Percentiles rank a stretch among this genome's conserved stretches.
phyloP scores from a whole-genome alignment of 2,329 filamentous ascomycete genomes.

The Neonectria hederae region DNA sequence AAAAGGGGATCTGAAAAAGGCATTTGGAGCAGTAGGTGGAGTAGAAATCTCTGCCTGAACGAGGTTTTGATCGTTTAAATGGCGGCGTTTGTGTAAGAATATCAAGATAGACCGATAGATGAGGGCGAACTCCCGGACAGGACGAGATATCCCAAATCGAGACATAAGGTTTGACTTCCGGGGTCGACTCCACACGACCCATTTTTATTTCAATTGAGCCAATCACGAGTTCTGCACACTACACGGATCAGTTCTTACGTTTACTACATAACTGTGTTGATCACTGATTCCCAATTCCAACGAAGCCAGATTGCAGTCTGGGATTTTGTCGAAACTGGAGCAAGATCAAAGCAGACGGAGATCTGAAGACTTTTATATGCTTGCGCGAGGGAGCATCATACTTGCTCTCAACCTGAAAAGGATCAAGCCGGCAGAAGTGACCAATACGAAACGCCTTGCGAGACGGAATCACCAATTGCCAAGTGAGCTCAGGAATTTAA shows the following conservation, averaged over 20 bases:
- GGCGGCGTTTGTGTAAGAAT: background rate
- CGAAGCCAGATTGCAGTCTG: too few relatives aligned
- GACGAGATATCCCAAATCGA: background rate
- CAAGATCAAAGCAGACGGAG: too few relatives aligned
- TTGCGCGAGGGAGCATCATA: too few relatives aligned
- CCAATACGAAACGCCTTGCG: too few relatives aligned
- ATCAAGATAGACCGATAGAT: background rate
- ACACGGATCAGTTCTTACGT: background rate
- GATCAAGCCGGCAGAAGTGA: too few relatives aligned
- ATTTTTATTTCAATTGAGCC: background rate
- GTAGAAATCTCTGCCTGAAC: constrained; percentile 68
- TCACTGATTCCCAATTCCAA: too few relatives aligned
- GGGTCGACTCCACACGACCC: background rate
- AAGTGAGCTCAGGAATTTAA: too few relatives aligned
- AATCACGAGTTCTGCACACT: background rate
- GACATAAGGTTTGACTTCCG: background rate
- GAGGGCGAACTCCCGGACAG: background rate
- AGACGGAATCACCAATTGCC: too few relatives aligned
- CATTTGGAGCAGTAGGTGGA: constrained; percentile 76
- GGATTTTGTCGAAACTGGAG: too few relatives aligned
- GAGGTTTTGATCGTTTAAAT: constrained; percentile 9
- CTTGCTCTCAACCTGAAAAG: too few relatives aligned
- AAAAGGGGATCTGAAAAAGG: constrained; percentile 68
- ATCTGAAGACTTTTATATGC: too few relatives aligned
- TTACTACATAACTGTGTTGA: too few relatives aligned